Evolutionary conservation across 192 early-diverging fungal genomes (phyloP).

Genomic region (Dissophora globulifera): DNA sequence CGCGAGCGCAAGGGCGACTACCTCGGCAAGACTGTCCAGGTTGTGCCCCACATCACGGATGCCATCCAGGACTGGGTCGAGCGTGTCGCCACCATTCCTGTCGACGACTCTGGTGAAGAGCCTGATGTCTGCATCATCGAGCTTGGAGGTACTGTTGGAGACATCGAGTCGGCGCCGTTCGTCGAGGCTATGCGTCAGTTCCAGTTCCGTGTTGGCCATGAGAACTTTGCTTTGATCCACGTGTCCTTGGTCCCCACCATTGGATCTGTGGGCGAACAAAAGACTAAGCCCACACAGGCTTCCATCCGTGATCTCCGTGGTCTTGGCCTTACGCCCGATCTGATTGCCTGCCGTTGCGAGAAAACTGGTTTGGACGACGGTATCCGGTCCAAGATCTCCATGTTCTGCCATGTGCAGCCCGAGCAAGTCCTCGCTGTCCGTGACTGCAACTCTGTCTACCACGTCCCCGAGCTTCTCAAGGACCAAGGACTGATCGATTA

Average conservation of each 20-base stretch:
- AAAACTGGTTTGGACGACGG: constrained; percentile 81
- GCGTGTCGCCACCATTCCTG: constrained; percentile 90
- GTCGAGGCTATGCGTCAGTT: constrained; percentile 99
- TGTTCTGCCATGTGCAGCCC: constrained; percentile 98
- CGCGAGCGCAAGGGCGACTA: constrained; percentile 95
- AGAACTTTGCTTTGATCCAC: constrained; percentile 98
- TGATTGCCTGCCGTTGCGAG: constrained; percentile 95
- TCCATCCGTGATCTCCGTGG: constrained; percentile 95
- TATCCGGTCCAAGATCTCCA: constrained; percentile 93
- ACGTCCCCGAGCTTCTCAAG: constrained; percentile 92
- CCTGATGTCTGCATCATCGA: constrained; percentile 99
- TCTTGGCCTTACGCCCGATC: constrained; percentile 92
- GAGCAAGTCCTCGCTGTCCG: constrained; percentile 89
- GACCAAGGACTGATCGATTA: constrained; percentile 88
- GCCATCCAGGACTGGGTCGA: constrained; percentile 99
- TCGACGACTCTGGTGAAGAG: constrained; percentile 79
- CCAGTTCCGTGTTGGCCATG: constrained; percentile 98
- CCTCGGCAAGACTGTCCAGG: constrained; percentile 98
- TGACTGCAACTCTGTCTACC: constrained; percentile 96
- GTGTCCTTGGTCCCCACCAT: constrained; percentile 98
- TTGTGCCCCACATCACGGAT: constrained; percentile 98
- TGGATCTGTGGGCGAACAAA: constrained; percentile 98
- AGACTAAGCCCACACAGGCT: constrained; percentile 99
- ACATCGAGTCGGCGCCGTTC: constrained; percentile 99
- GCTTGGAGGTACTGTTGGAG: constrained; percentile 97